Evolutionary conservation across 1,284 basidiomycete genomes (phyloP).

Genomic region (Melampsora larici-populina): DNA sequence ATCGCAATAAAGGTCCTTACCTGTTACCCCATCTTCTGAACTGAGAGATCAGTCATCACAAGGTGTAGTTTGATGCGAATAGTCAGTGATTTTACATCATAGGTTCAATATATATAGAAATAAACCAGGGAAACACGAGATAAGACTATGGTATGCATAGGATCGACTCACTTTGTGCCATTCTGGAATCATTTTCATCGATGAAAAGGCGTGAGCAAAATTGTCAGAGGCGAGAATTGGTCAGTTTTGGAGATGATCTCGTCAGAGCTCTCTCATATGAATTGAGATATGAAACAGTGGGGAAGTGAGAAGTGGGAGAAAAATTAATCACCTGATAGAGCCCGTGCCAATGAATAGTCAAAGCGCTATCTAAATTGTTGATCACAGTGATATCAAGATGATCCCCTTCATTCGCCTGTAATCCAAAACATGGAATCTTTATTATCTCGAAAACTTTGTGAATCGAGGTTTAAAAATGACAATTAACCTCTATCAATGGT

Average conservation of each 20-base stretch:
- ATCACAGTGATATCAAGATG: conserved; percentile 57
- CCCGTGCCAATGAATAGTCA: conserved; percentile 59
- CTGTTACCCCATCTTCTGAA: conserved; percentile 58
- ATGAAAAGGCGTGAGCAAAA: neutral
- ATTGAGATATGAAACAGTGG: neutral
- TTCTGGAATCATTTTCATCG: neutral
- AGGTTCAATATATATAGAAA: conserved; percentile 16
- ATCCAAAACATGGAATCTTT: neutral
- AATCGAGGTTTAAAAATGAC: neutral
- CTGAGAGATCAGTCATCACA: neutral
- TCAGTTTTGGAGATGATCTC: neutral
- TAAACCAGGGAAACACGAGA: neutral
- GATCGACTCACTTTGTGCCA: neutral
- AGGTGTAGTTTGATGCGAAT: neutral
- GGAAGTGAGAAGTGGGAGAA: neutral
- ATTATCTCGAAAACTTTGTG: neutral
- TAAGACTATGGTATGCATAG: neutral
- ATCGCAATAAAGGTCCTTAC: conserved; percentile 43
- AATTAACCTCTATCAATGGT: conserved; percentile 59
- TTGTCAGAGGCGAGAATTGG: neutral
- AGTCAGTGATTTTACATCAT: neutral
- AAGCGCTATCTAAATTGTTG: conserved; percentile 55
- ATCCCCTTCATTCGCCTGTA: conserved; percentile 51
- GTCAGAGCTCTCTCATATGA: neutral
- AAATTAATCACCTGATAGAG: conserved; percentile 54